A percentile compares a stretch with the other conserved stretches of the same genome.
Conservation (phyloP, 805 yeast species). For the Sungouiella thailandica region DNA sequence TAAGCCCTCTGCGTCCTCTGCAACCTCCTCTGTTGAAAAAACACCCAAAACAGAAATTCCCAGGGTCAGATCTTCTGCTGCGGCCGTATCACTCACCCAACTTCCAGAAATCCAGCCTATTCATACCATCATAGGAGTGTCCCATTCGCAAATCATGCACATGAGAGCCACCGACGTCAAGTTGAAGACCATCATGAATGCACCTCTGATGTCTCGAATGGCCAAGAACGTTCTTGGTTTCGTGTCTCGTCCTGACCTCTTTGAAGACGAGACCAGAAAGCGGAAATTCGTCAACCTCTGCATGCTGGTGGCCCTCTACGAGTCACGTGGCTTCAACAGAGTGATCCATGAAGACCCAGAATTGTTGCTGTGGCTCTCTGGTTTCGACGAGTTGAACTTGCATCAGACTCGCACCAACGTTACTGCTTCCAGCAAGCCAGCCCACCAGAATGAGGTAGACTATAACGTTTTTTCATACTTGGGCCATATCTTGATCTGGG, state of each 20-base stretch:
- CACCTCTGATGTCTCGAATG: constrained; percentile 26
- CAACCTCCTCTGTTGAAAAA: too few species aligned
- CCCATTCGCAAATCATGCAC: constrained; percentile 29
- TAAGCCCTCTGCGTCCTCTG: too few species aligned
- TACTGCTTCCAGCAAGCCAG: constrained; percentile 29
- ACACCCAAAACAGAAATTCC: too few species aligned
- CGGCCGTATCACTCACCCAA: constrained; percentile 6
- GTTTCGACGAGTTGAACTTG: constrained; percentile 27
- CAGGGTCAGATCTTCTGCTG: constrained; percentile 10
- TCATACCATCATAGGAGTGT: constrained; percentile 34
- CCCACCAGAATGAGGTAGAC: constrained; percentile 33
- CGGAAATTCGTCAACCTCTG: constrained; percentile 26
- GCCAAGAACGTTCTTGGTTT: constrained; percentile 25
- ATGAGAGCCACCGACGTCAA: constrained; percentile 32
- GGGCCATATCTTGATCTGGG: constrained; percentile 38
- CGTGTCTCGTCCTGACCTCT: constrained; percentile 19
- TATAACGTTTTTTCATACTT: constrained; percentile 33
- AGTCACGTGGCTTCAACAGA: constrained; percentile 30
- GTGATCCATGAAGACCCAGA: constrained; percentile 21
- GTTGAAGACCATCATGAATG: constrained; percentile 30
- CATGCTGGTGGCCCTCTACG: constrained; percentile 31
- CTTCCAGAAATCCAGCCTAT: constrained; percentile 29
- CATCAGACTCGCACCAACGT: constrained; percentile 27
- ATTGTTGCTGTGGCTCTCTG: constrained; percentile 24
- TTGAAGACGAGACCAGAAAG: constrained; percentile 16